A percentile compares a stretch with the other conserved stretches of the same genome.
These are phyloP conservation scores for Chlorencoelia australis DNA, from an alignment of 2,329 filamentous ascomycete genomes.

Conservation along the genomic window DNA sequence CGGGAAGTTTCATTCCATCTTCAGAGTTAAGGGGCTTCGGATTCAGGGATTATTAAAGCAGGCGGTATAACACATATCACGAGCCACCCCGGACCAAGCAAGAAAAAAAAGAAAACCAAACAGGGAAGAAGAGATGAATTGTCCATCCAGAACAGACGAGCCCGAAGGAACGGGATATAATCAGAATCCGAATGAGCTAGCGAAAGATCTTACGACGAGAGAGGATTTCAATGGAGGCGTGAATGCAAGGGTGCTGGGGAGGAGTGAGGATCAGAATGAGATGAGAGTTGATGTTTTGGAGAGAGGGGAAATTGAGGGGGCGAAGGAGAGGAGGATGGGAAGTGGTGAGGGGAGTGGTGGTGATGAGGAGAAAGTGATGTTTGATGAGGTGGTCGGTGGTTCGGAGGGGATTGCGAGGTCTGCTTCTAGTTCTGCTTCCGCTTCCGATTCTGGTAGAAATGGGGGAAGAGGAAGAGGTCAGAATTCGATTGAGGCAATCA, in stretches of 20 bases:
- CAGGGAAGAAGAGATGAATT: too few species aligned
- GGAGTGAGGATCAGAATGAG: constrained; percentile 29
- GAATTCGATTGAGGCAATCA: constrained; percentile 6
- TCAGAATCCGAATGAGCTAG: constrained; percentile 48
- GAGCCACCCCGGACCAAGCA: too few species aligned
- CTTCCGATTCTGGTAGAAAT: constrained; percentile 2
- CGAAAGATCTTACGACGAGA: constrained; percentile 50
- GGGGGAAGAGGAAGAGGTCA: constrained; percentile 4
- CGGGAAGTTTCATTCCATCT: too few species aligned
- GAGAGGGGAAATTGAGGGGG: constrained; percentile 2
- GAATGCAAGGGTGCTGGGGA: constrained; percentile 43
- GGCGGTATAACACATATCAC: too few species aligned
- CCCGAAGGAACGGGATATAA: constrained; percentile 45
- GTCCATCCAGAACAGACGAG: constrained; percentile 51
- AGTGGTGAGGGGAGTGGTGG: constrained; percentile 1
- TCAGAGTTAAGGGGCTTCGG: too few species aligned
- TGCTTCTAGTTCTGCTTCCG: too few species aligned
- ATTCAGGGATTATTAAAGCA: too few species aligned
- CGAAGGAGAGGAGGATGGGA: neutral
- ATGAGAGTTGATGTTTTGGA: constrained; percentile 18
- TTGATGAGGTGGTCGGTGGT: too few species aligned
- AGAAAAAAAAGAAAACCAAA: too few species aligned
- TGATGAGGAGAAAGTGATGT: too few species aligned
- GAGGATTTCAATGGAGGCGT: constrained; percentile 51
- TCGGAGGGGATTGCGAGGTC: too few species aligned